Base-by-base conservation (phyloP, 2,329 filamentous ascomycete species). In the Fonsecaea pedrosoi region DNA sequence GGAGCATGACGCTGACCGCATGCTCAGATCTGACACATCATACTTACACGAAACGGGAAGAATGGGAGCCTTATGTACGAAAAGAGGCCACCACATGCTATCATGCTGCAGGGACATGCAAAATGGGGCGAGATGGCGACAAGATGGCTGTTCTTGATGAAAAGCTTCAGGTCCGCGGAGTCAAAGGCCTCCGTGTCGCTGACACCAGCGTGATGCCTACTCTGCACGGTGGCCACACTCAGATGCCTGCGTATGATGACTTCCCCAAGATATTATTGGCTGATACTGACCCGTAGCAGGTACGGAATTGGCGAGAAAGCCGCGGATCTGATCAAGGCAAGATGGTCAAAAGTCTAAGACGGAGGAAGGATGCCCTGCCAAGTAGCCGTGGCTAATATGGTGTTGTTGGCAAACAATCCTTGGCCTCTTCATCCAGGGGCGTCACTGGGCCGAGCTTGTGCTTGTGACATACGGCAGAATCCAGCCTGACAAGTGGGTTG, bases 21-120 rank as follows among this genome's bases (percentile, higher is more conserved):
- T 3, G 30, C 40, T 71, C 77, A 13, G 78, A 82, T 35, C 72
- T 82, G 53, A 80, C 73, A 0, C 86, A 89, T 69, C 85, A 88
- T 74, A 75, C 74, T 57, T 81, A 82, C 73, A 85, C 78, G 61
- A 83, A 78, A 0, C 79, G 86, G 13, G 84, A 87, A 71, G 80
- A 89, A 48, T 89, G 87, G 87, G 78, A 84, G 40, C 80, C 82
- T 0, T 84, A 84, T 71, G 83, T 89, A 5, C 84, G 81, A 72
- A 77, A 88, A 37, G 80, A 87, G 73, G 86, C 85, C n/a, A 87
- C 85, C 2, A 88, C 86, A 30, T 87, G 86, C 62, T 87, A 88
- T 65, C 86, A 89, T 71, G 82, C 85, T 0, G 80, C 80, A 0
- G 86, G 85, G 1, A 87, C 86, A 0, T 85, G 82, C 71, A 84